Conservation (phyloP, 495 filamentous ascomycete genomes). For the Aspergillus hancockii region DNA sequence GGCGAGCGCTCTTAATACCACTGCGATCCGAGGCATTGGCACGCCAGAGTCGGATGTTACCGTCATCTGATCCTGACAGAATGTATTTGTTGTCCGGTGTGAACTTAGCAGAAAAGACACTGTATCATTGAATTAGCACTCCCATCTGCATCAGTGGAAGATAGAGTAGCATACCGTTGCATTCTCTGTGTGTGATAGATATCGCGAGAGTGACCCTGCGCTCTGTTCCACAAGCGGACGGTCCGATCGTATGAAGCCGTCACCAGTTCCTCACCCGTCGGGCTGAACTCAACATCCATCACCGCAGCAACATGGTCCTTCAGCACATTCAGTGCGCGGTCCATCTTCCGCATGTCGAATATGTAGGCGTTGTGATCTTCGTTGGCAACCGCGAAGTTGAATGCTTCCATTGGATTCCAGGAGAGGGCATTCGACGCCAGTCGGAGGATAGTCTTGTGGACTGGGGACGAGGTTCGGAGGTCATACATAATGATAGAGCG, state of each 20-base stretch:
- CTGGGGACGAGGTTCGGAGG: constrained; percentile 80
- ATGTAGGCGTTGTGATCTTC: constrained; percentile 81
- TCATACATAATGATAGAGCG: constrained; percentile 87
- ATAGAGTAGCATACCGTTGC: constrained; percentile 61
- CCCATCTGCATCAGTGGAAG: neutral
- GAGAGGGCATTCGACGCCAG: constrained; percentile 81
- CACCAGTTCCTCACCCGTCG: constrained; percentile 92
- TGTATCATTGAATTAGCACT: constrained; percentile 17
- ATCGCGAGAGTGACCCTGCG: constrained; percentile 81
- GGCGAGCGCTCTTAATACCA: constrained; percentile 79
- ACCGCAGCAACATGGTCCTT: constrained; percentile 96
- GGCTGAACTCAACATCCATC: constrained; percentile 95
- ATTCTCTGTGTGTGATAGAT: constrained; percentile 98
- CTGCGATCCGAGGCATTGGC: constrained; percentile 81
- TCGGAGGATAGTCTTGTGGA: constrained; percentile 75
- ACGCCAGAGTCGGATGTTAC: constrained; percentile 91
- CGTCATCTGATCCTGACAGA: constrained; percentile 86
- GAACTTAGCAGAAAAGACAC: constrained; percentile 83
- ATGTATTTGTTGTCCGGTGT: constrained; percentile 88
- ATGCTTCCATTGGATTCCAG: constrained; percentile 96
- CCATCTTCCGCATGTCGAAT: constrained; percentile 85
- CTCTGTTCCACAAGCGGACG: constrained; percentile 76
- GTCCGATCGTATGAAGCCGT: constrained; percentile 85
- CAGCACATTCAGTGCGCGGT: constrained; percentile 83
- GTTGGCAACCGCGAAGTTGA: constrained; percentile 83